Conservation (phyloP, 495 filamentous ascomycete species). For the Antarctomyces pellizariae region DNA sequence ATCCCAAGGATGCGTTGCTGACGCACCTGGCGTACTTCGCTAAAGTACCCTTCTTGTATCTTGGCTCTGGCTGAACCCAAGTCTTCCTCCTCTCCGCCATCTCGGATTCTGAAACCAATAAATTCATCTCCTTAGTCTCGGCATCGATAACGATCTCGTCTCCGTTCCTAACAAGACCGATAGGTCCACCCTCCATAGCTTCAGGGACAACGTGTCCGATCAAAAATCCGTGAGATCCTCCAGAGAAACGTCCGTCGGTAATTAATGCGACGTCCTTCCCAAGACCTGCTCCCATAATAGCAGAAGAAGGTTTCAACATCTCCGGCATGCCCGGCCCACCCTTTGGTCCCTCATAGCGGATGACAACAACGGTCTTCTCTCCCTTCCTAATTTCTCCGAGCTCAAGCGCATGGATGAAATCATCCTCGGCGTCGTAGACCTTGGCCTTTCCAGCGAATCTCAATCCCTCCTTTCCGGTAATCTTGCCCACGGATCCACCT, state of each 20-base stretch:
- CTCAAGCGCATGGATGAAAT: conserved; percentile 57
- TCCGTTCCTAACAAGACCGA: conserved; percentile 43
- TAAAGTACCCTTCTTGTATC: conserved; percentile 49
- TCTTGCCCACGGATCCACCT: conserved; percentile 86
- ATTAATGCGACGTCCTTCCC: conserved; percentile 63
- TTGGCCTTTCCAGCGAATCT: conserved; percentile 69
- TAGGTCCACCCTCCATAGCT: conserved; percentile 44
- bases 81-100: conserved; percentile 36
- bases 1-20: conserved; percentile 55
- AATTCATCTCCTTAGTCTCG: conserved; percentile 35
- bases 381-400: conserved; percentile 74
- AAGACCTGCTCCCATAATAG: conserved; percentile 71
- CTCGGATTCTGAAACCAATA: conserved; percentile 35
- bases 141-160: conserved; percentile 52
- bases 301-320: conserved; percentile 64
- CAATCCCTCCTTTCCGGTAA: conserved; percentile 93
- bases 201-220: conserved; percentile 58
- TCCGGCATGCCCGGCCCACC: conserved; percentile 71
- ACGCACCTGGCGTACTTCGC: conserved; percentile 53
- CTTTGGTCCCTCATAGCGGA: conserved; percentile 81
- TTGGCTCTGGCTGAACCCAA: conserved; percentile 39
- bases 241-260: conserved; percentile 57
- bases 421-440: conserved; percentile 68
- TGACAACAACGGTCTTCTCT: conserved; percentile 92
- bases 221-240: conserved; percentile 57